Conservation (phyloP, 345 rosid genomes). For the Bruguiera gymnorhiza region DNA sequence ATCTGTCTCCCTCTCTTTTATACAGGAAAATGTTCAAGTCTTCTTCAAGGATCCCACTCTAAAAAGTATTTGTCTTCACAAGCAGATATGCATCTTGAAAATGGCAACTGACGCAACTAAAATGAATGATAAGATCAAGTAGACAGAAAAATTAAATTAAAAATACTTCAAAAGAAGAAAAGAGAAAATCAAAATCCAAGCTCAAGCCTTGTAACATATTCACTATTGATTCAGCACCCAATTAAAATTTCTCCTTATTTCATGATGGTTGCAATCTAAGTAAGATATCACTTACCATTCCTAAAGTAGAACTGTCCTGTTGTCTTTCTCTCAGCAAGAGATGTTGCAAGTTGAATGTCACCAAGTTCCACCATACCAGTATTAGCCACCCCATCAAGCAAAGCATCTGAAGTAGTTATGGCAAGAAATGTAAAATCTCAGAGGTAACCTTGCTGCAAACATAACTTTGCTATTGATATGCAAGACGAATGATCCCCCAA, state of each 20-base stretch:
- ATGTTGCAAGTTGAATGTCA: constrained; percentile 56
- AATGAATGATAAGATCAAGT: too few species aligned
- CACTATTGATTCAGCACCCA: background rate
- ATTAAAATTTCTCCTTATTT: background rate
- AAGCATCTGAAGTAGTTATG: constrained; percentile 41
- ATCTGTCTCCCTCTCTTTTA: too few species aligned
- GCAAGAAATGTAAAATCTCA: background rate
- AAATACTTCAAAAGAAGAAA: too few species aligned
- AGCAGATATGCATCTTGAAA: too few species aligned
- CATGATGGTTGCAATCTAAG: background rate
- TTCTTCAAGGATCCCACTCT: too few species aligned
- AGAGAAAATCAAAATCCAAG: too few species aligned
- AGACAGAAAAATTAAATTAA: too few species aligned
- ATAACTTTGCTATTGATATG: background rate
- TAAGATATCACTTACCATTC: constrained; percentile 48
- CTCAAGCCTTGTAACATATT: background rate
- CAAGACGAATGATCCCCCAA: background rate
- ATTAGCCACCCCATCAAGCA: constrained; percentile 77
- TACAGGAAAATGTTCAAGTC: too few species aligned
- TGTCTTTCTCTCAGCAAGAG: constrained; percentile 82
- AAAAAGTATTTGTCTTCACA: too few species aligned
- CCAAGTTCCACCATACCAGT: constrained; percentile 76
- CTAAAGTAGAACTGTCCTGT: constrained; percentile 67
- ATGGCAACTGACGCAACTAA: too few species aligned
- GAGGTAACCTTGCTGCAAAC: constrained; percentile 1